A percentile compares a stretch with the other conserved stretches of the same genome.
Conservation (phyloP, 768 basidiomycete genomes). For the Crassisporium funariophilum region DNA sequence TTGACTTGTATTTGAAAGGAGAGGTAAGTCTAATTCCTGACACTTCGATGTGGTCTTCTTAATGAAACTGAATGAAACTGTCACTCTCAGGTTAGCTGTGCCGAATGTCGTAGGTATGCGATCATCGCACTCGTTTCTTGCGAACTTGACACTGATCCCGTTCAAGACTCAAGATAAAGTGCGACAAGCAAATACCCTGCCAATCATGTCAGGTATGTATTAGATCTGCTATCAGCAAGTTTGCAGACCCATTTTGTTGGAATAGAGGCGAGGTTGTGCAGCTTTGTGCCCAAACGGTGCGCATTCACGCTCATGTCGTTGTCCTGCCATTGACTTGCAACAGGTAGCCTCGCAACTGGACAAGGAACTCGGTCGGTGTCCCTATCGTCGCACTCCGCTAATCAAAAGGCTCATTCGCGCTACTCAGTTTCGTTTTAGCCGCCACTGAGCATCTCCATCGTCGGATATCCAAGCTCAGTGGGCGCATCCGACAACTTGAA, state of each 20-base stretch:
- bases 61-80: slow-evolving; percentile 8
- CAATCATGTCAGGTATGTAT: slow-evolving; percentile 71
- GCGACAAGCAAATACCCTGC: slow-evolving; percentile 81
- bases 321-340: background rate
- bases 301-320: slow-evolving; percentile 15
- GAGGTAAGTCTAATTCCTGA: slow-evolving; percentile 22
- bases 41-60: slow-evolving; percentile 8
- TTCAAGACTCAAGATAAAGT: slow-evolving; percentile 72
- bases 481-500: slow-evolving; percentile 60
- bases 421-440: slow-evolving; percentile 49
- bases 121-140: slow-evolving; percentile 42
- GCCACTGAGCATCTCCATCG: slow-evolving; percentile 68
- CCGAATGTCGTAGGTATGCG: slow-evolving; percentile 77
- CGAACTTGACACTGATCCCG: slow-evolving; percentile 15
- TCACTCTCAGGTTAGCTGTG: slow-evolving; percentile 63
- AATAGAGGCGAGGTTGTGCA: slow-evolving; percentile 65
- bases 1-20: slow-evolving; percentile 21
- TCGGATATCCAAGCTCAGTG: slow-evolving; percentile 52
- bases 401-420: background rate
- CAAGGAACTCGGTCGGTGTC: slow-evolving; percentile 65
- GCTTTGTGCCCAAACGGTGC: slow-evolving; percentile 72
- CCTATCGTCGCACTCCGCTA: background rate
- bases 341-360: slow-evolving; percentile 77
- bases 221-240: too few species aligned
- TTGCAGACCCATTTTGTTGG: slow-evolving; percentile 2